A percentile compares a stretch with the other conserved stretches of the same genome.
These are phyloP conservation scores for Blastocystis sp. DNA, from an alignment of 352 stramenopile species.

Conservation along the genomic window DNA sequence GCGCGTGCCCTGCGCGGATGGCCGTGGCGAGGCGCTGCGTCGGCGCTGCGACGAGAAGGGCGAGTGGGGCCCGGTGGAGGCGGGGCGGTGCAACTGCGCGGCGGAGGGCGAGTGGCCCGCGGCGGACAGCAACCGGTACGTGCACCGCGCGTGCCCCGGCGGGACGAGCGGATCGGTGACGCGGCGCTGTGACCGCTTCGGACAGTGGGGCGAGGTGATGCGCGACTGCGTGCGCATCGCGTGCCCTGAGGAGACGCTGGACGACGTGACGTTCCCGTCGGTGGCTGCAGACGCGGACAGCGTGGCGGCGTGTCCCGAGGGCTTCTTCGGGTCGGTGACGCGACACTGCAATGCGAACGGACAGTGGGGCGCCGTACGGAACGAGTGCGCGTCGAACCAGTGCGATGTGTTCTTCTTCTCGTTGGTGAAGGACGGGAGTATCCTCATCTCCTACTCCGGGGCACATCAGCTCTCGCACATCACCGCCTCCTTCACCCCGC, in stretches of 20 bases:
- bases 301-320: not conserved
- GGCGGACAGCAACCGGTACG: slow-evolving; percentile 6
- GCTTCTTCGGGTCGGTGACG: not conserved
- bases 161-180: not conserved
- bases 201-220: not conserved
- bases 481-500: no score
- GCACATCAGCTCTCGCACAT: no score
- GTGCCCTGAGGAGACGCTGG: not conserved
- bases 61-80: slow-evolving; percentile 5
- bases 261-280: not conserved
- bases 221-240: not conserved
- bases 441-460: no score
- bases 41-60: slow-evolving; percentile 36
- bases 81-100: not conserved
- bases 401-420: slow-evolving; percentile 31
- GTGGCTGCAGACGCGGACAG: no score
- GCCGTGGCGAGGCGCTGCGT: not conserved
- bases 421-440: not conserved
- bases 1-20: not conserved
- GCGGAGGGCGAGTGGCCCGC: slow-evolving; percentile 7
- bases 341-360: not conserved
- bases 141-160: slow-evolving; percentile 3
- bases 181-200: slow-evolving; percentile 38
- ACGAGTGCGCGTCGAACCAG: not conserved
- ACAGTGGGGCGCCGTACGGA: not conserved